Conservation (phyloP, 1,284 basidiomycete genomes). For the Ganoderma leucocontextum region DNA sequence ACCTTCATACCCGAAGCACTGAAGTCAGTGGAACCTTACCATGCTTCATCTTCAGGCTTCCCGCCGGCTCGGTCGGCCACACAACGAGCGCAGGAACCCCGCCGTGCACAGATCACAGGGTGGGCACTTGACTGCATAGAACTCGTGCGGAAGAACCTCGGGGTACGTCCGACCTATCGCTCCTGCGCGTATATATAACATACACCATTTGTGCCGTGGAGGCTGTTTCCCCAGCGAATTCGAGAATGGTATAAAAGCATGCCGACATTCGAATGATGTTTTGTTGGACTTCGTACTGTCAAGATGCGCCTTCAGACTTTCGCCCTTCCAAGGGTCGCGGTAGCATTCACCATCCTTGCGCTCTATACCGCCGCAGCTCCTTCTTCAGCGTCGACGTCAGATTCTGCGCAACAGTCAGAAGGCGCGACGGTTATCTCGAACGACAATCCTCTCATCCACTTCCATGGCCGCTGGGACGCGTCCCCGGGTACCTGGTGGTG, state of each 20-base stretch:
- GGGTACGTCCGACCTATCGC: not conserved
- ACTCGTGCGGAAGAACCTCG: constrained; percentile 16
- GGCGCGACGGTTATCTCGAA: constrained; percentile 34
- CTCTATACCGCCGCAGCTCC: constrained; percentile 13
- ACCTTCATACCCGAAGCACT: not conserved
- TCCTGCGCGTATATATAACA: not conserved
- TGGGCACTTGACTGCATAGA: not conserved
- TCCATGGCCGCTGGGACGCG: constrained; percentile 50
- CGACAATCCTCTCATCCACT: constrained; percentile 45
- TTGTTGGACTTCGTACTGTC: constrained; percentile 1
- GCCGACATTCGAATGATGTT: not conserved
- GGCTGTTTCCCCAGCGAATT: not conserved
- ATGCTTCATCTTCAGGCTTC: not conserved
- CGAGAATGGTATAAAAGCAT: not conserved
- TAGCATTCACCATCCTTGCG: not conserved
- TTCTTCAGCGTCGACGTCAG: not conserved
- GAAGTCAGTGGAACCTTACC: not conserved
- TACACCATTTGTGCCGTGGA: not conserved
- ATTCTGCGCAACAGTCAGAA: not conserved
- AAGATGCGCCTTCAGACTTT: not conserved
- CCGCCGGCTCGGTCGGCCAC: not conserved
- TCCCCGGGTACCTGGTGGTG: constrained; percentile 52
- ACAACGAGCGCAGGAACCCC: not conserved
- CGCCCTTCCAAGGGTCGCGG: not conserved
- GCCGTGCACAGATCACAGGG: not conserved